Evolutionary conservation across 768 basidiomycete genomes (phyloP).

Genomic region (Kwoniella dendrophila): DNA sequence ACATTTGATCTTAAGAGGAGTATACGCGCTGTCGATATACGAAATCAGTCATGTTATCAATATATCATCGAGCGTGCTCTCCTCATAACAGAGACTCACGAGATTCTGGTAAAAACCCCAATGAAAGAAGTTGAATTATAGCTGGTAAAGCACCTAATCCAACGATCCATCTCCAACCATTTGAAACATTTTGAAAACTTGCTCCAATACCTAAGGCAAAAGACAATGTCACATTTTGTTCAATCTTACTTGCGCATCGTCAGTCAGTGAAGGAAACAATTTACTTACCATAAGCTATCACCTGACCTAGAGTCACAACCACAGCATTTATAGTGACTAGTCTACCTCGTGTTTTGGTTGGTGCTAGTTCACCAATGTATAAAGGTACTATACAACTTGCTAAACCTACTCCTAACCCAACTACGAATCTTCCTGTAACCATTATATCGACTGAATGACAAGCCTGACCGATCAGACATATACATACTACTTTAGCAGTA

Average conservation of each 20-base stretch:
- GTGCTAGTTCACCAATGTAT: constrained; percentile 78
- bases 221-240: not conserved
- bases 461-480: constrained; percentile 9
- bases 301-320: constrained; percentile 73
- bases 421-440: constrained; percentile 74
- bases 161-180: constrained; percentile 84
- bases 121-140: constrained; percentile 62
- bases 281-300: constrained; percentile 72
- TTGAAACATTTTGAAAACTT: constrained; percentile 58
- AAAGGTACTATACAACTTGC: constrained; percentile 78
- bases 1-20: constrained; percentile 64
- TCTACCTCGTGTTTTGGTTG: constrained; percentile 62
- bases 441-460: constrained; percentile 68
- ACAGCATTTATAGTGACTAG: constrained; percentile 83
- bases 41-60: not conserved
- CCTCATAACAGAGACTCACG: constrained; percentile 60
- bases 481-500: no score
- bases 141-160: constrained; percentile 64
- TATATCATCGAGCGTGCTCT: not conserved
- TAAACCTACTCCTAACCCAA: constrained; percentile 71
- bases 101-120: constrained; percentile 75
- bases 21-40: constrained; percentile 63
- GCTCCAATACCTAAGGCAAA: constrained; percentile 45
- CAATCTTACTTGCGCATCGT: no score
- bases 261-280: no score